Conservation (phyloP, 306 rosid species). For the Parietaria judaica region DNA sequence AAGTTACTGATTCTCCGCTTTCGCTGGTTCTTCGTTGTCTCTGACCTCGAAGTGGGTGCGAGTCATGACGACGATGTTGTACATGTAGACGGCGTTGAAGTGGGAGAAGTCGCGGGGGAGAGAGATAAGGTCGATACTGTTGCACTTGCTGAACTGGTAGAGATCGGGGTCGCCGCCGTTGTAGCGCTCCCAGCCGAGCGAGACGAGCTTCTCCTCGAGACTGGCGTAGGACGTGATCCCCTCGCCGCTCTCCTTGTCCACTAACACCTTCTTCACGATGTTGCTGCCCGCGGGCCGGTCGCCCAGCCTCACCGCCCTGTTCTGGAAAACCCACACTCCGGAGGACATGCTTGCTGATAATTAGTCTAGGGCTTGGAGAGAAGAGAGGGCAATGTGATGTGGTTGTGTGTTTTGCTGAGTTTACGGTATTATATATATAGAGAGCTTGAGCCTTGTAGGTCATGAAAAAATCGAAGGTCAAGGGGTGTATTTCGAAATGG, state of each 20-base stretch:
- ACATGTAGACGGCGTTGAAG: conserved; percentile 93
- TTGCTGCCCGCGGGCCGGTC: conserved; percentile 23
- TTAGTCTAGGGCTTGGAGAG: no score
- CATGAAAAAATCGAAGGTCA: no score
- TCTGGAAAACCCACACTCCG: conserved; percentile 90
- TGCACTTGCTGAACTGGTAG: conserved; percentile 72
- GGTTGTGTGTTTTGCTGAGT: no score
- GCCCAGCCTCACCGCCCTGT: conserved; percentile 71
- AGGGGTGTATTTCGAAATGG: no score
- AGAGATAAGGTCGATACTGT: conserved; percentile 80
- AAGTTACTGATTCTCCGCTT: no score
- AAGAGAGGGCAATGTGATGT: no score
- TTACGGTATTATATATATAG: no score
- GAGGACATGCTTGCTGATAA: conserved; percentile 25
- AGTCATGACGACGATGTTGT: conserved; percentile 83
- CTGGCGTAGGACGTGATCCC: conserved; percentile 46
- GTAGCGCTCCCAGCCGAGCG: conserved; percentile 86
- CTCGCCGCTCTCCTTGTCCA: conserved; percentile 53
- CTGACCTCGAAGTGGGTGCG: conserved; percentile 63
- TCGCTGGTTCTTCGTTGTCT: conserved; percentile 18
- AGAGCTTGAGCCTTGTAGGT: no score
- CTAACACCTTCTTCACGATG: conserved; percentile 67
- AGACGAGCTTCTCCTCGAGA: conserved; percentile 44
- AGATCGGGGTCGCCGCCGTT: conserved; percentile 68
- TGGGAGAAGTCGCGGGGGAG: conserved; percentile 68